Conservation (phyloP, 2,329 filamentous ascomycete species). For the Pleoardoris graminearum region DNA sequence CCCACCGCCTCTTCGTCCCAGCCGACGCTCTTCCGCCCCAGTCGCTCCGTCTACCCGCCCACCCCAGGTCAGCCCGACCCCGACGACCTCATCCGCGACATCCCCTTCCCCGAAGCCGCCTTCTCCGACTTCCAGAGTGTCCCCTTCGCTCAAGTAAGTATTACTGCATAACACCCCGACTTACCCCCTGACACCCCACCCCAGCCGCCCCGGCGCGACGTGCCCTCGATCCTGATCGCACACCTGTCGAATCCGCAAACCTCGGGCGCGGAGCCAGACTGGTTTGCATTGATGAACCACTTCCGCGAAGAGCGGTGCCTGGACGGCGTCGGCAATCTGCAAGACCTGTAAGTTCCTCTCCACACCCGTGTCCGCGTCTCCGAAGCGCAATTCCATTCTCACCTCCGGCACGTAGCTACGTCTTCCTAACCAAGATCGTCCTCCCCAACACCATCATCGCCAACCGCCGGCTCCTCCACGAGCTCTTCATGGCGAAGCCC, state of each 20-base stretch:
- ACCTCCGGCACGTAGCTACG: neutral
- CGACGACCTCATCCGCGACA: conserved; percentile 9
- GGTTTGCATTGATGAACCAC: conserved; percentile 9
- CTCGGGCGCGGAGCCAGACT: conserved; percentile 10
- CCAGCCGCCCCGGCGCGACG: conserved; percentile 9
- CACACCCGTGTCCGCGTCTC: neutral
- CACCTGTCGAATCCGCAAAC: conserved; percentile 6
- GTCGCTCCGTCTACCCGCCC: neutral
- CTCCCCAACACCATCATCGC: conserved; percentile 17
- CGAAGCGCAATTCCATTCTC: neutral
- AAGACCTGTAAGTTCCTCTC: conserved; percentile 11
- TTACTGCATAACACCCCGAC: neutral
- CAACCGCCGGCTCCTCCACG: conserved; percentile 13
- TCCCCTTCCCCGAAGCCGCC: conserved; percentile 8
- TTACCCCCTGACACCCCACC: neutral
- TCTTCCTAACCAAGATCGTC: conserved; percentile 15
- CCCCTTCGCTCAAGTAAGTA: neutral
- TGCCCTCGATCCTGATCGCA: conserved; percentile 15
- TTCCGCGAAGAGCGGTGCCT: conserved; percentile 1
- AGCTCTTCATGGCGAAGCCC: conserved; percentile 9
- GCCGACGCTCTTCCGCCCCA: neutral
- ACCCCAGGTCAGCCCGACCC: neutral
- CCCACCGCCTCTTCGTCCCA: neutral
- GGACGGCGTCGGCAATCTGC: conserved; percentile 14
- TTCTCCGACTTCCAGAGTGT: conserved; percentile 17